A percentile compares a stretch with the other conserved stretches of the same genome.
These are phyloP conservation scores for Trichophyton mentagrophytes DNA, from an alignment of 2,329 filamentous ascomycete genomes.

Conservation along the genomic window DNA sequence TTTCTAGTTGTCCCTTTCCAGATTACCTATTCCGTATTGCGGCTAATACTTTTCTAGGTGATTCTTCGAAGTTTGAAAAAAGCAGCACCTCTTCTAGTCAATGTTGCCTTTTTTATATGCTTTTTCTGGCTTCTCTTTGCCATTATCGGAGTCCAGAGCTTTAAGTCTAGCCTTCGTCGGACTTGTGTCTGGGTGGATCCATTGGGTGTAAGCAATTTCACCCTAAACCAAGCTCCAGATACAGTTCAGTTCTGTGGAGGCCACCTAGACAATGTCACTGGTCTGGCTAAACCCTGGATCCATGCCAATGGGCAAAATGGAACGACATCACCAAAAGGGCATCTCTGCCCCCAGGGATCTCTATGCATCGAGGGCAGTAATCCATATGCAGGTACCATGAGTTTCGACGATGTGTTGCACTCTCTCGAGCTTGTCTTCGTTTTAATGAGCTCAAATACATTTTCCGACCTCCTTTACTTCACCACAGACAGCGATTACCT, in stretches of 20 bases:
- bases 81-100: conserved; percentile 76
- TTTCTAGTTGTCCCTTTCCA: background rate
- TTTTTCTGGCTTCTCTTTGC: conserved; percentile 98
- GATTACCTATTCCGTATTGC: background rate
- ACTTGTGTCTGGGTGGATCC: conserved; percentile 69
- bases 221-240: conserved; percentile 41
- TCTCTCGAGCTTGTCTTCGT: conserved; percentile 93
- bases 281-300: conserved; percentile 54
- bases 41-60: conserved; percentile 42
- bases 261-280: conserved; percentile 51
- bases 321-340: conserved; percentile 56
- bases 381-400: conserved; percentile 74
- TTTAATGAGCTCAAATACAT: conserved; percentile 97
- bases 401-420: conserved; percentile 87
- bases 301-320: conserved; percentile 41
- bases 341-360: conserved; percentile 71
- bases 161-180: conserved; percentile 68
- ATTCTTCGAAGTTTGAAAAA: conserved; percentile 93
- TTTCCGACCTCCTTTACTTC: conserved; percentile 86
- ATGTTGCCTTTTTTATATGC: conserved; percentile 83
- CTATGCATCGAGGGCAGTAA: conserved; percentile 67
- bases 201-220: conserved; percentile 27
- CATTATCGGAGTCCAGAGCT: conserved; percentile 92
- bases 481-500: conserved; percentile 87
- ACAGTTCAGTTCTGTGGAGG: conserved; percentile 75